Base-by-base conservation (phyloP, 495 filamentous ascomycete genomes). In the Recurvomyces mirabilis region DNA sequence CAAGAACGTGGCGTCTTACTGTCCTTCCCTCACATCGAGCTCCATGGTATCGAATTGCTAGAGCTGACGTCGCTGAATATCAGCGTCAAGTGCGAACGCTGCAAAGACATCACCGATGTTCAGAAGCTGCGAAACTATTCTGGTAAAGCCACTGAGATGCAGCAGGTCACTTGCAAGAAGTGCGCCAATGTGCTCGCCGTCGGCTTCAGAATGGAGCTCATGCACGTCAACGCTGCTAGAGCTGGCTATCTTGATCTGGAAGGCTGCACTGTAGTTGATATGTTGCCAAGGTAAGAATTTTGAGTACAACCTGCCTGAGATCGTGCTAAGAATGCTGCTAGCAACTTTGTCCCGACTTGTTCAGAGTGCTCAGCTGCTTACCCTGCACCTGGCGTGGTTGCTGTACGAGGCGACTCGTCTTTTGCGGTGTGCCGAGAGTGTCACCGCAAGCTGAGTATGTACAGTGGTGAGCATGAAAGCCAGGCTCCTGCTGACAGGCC, bases 161-260 rank as follows among this genome's bases (percentile, higher is more conserved):
- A 54, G 47, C 63, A 25, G 57, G 64, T 55, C 45, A 68, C 68
- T 30, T 94, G 87, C 70, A 80, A 72, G 42, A 93, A 93, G 56
- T 94, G 87, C 56, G 77, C 82, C 7, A 75, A 71, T 46, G 52
- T 69, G 0, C 72, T 87, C 42, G 73, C 69, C n/a, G 68, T 84
- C 39, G 71, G 67, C 17, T 94, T 81, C 61, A 74, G 86, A 42
- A 69, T 67, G 52, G 79, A 91, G 53, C 60, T 88, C 30, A 75
- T 94, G 53, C 88, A 94, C 61, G 67, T 71, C 35, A 77, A 79
- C 61, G 82, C 84, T 7, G 72, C 73, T 21, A 71, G 87, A 40
- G 86, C 83, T 28, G 85, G 87, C 1, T 91, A 91, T 59, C 65
- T 94, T 36, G 88, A 94, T 60, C 63, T 85, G 4, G 74, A 81